Evolutionary conservation across 495 filamentous ascomycete genomes (phyloP).

Genomic region (Tuber indicum): DNA sequence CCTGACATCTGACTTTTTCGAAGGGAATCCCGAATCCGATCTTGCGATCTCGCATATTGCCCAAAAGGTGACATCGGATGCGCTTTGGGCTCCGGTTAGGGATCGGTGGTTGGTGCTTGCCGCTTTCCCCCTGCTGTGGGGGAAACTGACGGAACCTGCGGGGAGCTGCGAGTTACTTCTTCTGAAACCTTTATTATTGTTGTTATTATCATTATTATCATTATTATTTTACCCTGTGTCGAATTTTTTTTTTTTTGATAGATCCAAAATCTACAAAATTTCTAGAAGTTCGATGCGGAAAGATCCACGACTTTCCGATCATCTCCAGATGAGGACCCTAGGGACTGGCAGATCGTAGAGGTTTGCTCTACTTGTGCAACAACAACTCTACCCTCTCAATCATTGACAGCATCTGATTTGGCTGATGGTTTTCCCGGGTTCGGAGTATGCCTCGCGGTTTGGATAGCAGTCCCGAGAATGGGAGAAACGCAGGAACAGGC

Average conservation of each 20-base stretch:
- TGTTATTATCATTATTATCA: background rate
- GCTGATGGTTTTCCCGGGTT: background rate
- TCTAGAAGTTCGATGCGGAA: conserved; percentile 18
- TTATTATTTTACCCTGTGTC: conserved; percentile 16
- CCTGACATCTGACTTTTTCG: background rate
- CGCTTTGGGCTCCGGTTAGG: background rate
- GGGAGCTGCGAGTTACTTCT: background rate
- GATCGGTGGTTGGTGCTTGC: background rate
- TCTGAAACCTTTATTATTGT: background rate
- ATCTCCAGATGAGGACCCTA: conserved; percentile 6
- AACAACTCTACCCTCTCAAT: conserved; percentile 1
- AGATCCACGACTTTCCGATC: background rate
- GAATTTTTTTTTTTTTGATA: conserved; percentile 4
- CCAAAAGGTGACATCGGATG: conserved; percentile 31
- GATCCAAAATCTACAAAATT: conserved; percentile 16
- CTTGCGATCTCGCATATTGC: conserved; percentile 9
- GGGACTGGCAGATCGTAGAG: background rate
- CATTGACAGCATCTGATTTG: conserved; percentile 8
- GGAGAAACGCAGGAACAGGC: conserved; percentile 9
- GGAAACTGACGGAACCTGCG: background rate
- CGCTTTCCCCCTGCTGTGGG: background rate
- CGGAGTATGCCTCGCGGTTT: background rate
- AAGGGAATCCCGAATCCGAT: background rate
- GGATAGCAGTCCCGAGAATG: conserved; percentile 5
- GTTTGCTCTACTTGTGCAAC: background rate